These are phyloP conservation scores for Verticillium nonalfalfae DNA, from an alignment of 2,329 filamentous ascomycete species.

Conservation along the genomic window DNA sequence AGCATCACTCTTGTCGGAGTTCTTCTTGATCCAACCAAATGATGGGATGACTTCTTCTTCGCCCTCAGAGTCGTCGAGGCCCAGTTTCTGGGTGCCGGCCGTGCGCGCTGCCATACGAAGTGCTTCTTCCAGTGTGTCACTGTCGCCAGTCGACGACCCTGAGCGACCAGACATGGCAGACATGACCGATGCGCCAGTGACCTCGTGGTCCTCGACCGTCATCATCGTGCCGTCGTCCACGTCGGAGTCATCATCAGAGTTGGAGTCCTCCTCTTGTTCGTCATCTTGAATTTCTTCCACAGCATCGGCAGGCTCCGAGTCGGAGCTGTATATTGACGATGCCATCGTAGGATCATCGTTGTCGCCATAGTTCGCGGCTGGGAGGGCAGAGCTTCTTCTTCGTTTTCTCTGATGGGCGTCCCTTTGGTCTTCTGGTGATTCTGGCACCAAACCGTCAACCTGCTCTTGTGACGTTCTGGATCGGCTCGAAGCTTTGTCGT, in stretches of 20 bases:
- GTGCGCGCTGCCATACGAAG: slow-evolving; percentile 67
- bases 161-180: slow-evolving; percentile 58
- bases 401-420: slow-evolving; percentile 43
- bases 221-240: slow-evolving; percentile 75
- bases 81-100: slow-evolving; percentile 67
- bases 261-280: slow-evolving; percentile 28
- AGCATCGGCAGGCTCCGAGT: slow-evolving; percentile 50
- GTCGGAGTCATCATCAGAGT: slow-evolving; percentile 46
- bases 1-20: neutral
- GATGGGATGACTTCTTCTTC: slow-evolving; percentile 69
- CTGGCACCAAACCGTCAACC: slow-evolving; percentile 44
- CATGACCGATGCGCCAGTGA: slow-evolving; percentile 60
- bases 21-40: slow-evolving; percentile 67
- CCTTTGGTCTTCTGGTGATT: slow-evolving; percentile 59
- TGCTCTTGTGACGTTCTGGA: slow-evolving; percentile 30
- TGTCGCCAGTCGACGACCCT: slow-evolving; percentile 44
- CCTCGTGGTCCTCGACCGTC: slow-evolving; percentile 74
- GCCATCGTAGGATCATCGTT: slow-evolving; percentile 62
- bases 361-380: slow-evolving; percentile 58
- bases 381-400: slow-evolving; percentile 61
- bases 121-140: slow-evolving; percentile 69
- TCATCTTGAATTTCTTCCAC: slow-evolving; percentile 48
- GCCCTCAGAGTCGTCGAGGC: slow-evolving; percentile 37
- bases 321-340: slow-evolving; percentile 72
- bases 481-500: slow-evolving; percentile 40